Evolutionary conservation across 1,139 yeast species (phyloP), one percentile per base, ranked within the genome.

Genomic region (Sugiyamaella grinbergsii): DNA sequence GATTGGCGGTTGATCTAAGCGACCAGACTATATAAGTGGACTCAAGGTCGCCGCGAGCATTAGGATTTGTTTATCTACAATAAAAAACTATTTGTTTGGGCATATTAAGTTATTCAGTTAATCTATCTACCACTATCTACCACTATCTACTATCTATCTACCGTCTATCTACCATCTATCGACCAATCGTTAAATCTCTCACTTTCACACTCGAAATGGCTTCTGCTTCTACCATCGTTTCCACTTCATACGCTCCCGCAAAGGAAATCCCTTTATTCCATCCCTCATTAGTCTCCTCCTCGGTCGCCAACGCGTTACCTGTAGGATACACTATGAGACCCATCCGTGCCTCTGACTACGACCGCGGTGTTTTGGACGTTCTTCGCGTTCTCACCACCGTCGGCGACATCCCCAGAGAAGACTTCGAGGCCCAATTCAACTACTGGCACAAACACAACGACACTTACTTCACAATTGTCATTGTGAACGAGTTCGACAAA

Each of bases 371-470:
- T 45, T 64, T 77, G 42, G 79, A 79, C 49, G 80, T 79, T 0
- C 70, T 81, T 49, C 65, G 67, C 46, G 82, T 73, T 13, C 71
- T 82, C 57, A 82, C 87, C 22, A 74, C 81, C 0, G 85, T 82
- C 1, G 88, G 87, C 2, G 73, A 76, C 15, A 72, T 82, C 49
- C 64, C 79, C 13, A 60, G 65, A 50, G 66, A 61, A 20, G 62
- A 67, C 49, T 82, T 79, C 61, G 62, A 58, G 20, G 71, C 70
- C 10, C 72, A 77, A 46, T 70, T 76, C 57, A 70, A 68, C 45
- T 71, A 75, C 62, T 81, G 86, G 86, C 55, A 62, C 29, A 59
- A 69, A 18, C 66, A 69, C 49, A 68, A 75, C 16, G 73, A 73
- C 41, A 67, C 78, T 5, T 82, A 79, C 69, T 74, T 73, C 56